Base-by-base conservation (phyloP, 83 land plant species). In the Picea abies region DNA sequence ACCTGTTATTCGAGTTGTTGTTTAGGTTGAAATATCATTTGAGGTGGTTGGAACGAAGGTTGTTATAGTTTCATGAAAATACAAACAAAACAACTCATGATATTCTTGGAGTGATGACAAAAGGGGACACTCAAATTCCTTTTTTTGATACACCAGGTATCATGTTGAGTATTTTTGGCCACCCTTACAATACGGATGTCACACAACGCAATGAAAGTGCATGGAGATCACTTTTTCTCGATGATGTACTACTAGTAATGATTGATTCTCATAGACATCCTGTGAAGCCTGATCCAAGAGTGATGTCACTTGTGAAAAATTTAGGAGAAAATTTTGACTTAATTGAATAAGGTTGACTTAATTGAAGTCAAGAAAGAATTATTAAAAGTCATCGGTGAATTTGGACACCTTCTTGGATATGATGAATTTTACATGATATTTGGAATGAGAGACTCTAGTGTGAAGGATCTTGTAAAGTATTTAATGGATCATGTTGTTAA, bases 131-230 rank as follows among this genome's bases (percentile, higher is more conserved):
- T 29, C 29, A 29, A 29, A 29, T 29, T 29, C 84, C 92, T 69
- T 93, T 98, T 81, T 98, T 91, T 88, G 99, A 98, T 79, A 98
- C 99, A n/a, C 98, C 99, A 71, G 99, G 99, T 20, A 85, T 98
- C 10, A 90, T 89, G 84, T 60, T 98, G 69, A 94, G 86, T 82
- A 87, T 77, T 47, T 83, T 80, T 79, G 99, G 99, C 60, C 78
- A 80, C 41, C 92, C 93, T 78, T 81, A 89, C 44, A 89, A 86
- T 47, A 72, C 82, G 9, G 98, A 98, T 84, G 84, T 89, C 26
- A 90, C 83, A 83, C 87, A 83, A 63, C 94, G 97, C 22, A 90
- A 90, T 61, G 91, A 96, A 79, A 96, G 97, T 88, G 96, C 97
- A 26, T 98, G 99, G 98, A 92, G 87, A 58, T 85, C 91, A 26